A percentile compares a stretch with the other conserved stretches of the same genome.
Evolutionary conservation across 176 grass and related monocot species (phyloP).

Genomic region (Carex parvula): DNA sequence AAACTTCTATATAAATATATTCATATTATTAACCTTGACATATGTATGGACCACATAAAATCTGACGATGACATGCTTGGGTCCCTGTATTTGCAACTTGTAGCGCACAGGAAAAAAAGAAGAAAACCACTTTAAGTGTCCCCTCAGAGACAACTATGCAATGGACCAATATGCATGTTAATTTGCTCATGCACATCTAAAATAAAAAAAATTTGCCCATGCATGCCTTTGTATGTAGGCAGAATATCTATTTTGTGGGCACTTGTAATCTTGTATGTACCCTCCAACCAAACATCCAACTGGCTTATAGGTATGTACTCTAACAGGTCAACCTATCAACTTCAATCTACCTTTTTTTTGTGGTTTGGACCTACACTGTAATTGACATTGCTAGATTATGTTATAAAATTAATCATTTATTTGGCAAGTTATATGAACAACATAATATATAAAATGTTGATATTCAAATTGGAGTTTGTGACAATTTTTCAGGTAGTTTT

Average conservation of each 20-base stretch:
- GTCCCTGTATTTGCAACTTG: neutral
- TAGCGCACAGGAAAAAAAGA: neutral
- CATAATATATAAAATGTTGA: neutral
- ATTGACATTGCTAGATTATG: neutral
- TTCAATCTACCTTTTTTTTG: neutral
- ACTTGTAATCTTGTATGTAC: slow-evolving; percentile 20
- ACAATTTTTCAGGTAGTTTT: no score
- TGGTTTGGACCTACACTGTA: neutral
- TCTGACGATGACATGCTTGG: neutral
- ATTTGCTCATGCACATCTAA: neutral
- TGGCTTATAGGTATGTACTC: neutral
- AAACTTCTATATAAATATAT: neutral
- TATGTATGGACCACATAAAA: neutral
- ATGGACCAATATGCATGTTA: neutral
- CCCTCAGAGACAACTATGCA: slow-evolving; percentile 15
- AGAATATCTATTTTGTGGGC: slow-evolving; percentile 10
- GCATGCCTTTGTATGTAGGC: neutral
- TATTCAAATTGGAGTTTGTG: no score
- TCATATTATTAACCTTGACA: neutral
- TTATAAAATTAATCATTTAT: neutral
- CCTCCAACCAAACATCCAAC: slow-evolving; percentile 19
- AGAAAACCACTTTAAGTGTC: neutral
- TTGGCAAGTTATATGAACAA: neutral
- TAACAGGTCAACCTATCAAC: slow-evolving; percentile 1
- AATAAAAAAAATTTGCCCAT: neutral